A percentile compares a stretch with the other conserved stretches of the same genome.
Conservation (phyloP, 140 eudicot genomes). For the Ambrosia hybrid region DNA sequence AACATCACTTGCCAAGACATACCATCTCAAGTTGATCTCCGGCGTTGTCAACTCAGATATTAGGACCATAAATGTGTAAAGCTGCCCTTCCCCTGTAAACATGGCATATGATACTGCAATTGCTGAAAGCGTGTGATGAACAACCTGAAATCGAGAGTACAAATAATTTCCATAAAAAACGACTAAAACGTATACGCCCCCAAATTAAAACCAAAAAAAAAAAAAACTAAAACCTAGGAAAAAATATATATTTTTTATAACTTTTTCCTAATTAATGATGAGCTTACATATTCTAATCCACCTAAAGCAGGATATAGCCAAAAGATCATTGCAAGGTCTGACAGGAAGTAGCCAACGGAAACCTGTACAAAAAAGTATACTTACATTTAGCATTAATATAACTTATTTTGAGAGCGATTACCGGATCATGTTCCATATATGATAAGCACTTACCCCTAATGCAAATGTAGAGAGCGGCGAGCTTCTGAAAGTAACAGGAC, state of each 20-base stretch:
- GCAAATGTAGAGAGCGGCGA: conserved; percentile 86
- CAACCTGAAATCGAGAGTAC: conserved; percentile 49
- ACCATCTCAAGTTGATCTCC: conserved; percentile 95
- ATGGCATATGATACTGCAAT: conserved; percentile 86
- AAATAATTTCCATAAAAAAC: conserved; percentile 1
- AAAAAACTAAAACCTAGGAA: not conserved
- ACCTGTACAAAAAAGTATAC: conserved; percentile 55
- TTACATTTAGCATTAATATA: conserved; percentile 1
- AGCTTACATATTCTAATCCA: conserved; percentile 95
- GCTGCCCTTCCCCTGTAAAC: conserved; percentile 94
- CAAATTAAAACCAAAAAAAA: too few relatives aligned
- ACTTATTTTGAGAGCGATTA: not conserved
- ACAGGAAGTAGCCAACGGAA: conserved; percentile 86
- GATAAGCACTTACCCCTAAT: conserved; percentile 68
- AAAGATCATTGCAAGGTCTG: conserved; percentile 92
- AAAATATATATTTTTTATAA: conserved; percentile 12
- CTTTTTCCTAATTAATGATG: not conserved
- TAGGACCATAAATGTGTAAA: conserved; percentile 90
- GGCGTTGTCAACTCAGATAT: conserved; percentile 96
- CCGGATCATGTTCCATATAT: not conserved
- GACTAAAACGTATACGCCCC: not conserved
- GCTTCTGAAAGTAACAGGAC: conserved; percentile 63
- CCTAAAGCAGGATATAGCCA: conserved; percentile 97
- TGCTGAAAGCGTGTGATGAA: conserved; percentile 90
- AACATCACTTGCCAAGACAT: conserved; percentile 22